Conservation (phyloP, 352 stramenopile genomes). For the Globisporangium parvum region DNA sequence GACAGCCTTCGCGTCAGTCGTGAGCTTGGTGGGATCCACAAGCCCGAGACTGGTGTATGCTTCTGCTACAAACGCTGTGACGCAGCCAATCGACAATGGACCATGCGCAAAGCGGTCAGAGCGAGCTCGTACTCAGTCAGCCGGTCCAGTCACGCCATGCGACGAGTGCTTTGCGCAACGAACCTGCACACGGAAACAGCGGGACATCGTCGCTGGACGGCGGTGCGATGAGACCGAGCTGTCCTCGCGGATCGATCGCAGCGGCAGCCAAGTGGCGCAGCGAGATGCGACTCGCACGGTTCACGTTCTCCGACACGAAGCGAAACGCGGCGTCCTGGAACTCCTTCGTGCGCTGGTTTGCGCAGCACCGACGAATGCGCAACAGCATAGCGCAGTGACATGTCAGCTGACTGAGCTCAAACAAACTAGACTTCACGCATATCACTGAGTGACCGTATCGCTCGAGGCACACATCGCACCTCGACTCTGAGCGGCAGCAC, state of each 20-base stretch:
- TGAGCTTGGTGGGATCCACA: constrained; percentile 34
- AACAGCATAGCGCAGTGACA: neutral
- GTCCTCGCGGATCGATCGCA: constrained; percentile 33
- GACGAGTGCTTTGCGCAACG: constrained; percentile 5
- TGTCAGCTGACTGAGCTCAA: neutral
- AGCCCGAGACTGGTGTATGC: constrained; percentile 63
- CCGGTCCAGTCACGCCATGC: neutral
- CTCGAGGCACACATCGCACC: constrained; percentile 7
- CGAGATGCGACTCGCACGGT: constrained; percentile 56
- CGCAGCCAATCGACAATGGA: neutral
- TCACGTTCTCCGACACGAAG: constrained; percentile 51
- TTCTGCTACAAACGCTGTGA: constrained; percentile 57
- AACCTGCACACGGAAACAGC: constrained; percentile 49
- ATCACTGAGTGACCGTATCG: neutral
- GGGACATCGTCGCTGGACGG: constrained; percentile 1
- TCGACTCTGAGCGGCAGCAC: constrained; percentile 63
- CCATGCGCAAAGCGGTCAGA: neutral
- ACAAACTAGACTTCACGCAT: neutral
- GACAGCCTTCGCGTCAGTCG: constrained; percentile 19
- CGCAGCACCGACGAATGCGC: neutral
- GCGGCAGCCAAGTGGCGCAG: constrained; percentile 42
- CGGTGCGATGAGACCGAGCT: constrained; percentile 1
- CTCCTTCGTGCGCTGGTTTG: constrained; percentile 44
- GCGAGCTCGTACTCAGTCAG: neutral
- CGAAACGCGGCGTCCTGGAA: constrained; percentile 47